Base-by-base conservation (phyloP, 2,329 filamentous ascomycete species). In the Aspergillus pseudoviridinutans region DNA sequence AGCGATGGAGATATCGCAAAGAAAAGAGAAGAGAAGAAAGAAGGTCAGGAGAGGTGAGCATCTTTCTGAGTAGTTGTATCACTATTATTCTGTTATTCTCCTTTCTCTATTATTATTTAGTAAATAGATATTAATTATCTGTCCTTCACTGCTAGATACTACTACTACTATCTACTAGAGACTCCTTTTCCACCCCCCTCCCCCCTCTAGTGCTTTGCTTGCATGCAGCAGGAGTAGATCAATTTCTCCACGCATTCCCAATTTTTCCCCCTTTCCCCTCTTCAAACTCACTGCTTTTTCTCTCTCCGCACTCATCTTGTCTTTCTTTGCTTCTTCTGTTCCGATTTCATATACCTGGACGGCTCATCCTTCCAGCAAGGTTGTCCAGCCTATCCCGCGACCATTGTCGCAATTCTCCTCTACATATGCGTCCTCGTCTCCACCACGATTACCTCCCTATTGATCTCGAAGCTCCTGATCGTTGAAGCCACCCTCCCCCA, bases 391-490 rank as follows among this genome's bases (percentile, higher is more conserved):
- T 50, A 42, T 54, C 47, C 55, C 57, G 64, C 64, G 62, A 62
- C 59, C 28, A 29, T 20, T 53, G 64, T 66, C 64, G 64, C 64
- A 61, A 60, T 7, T 44, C 32, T 57, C 54, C 56, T 50, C 56
- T 53, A 61, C 62, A 61, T 64, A 65, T 66, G 63, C 56, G 61
- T 63, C 54, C 60, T 59, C 61, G 57, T 56, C 58, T 41, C 56
- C 49, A 58, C 58, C 51, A 42, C 49, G 47, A 49, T 42, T 38
- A 46, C 55, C 53, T 52, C 49, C 58, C 59, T 52, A 57, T 50
- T 42, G 27, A 54, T 54, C 56, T 49, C 57, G 51, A 58, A 58
- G 42, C 57, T 56, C 55, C 58, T 60, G 58, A 61, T 61, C 56
- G 56, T 55, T 64, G 52, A 62, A 58, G 41, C 38, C 49, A 24